These are phyloP conservation scores for Coelastrella sp. DNA, from an alignment of 139 green algal species.

Conservation along the genomic window DNA sequence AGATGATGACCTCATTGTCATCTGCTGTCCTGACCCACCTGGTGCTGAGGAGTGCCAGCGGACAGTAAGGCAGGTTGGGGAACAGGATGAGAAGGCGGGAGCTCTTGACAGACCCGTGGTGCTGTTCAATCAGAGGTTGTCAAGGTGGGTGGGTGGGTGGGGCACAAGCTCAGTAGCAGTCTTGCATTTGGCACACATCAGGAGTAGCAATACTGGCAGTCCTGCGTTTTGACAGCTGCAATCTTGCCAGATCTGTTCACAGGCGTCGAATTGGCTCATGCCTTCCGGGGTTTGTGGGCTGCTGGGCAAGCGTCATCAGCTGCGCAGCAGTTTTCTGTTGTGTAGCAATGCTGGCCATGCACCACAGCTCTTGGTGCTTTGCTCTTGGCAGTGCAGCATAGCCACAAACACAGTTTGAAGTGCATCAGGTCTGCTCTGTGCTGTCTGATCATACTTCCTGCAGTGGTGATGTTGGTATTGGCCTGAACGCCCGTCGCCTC, in stretches of 20 bases:
- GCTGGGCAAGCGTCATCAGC: too few relatives aligned
- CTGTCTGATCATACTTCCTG: background rate
- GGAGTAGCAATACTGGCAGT: too few relatives aligned
- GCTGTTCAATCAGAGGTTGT: slow-evolving; percentile 94
- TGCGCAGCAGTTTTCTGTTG: too few relatives aligned
- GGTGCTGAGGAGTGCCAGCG: slow-evolving; percentile 67
- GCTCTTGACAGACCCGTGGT: slow-evolving; percentile 70
- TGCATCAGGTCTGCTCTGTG: too few relatives aligned
- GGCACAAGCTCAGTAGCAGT: too few relatives aligned
- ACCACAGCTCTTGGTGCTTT: background rate
- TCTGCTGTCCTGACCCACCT: slow-evolving; percentile 86
- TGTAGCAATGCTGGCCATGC: too few relatives aligned
- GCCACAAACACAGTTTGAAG: too few relatives aligned
- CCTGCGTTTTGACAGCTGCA: too few relatives aligned
- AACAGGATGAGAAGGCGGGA: slow-evolving; percentile 61
- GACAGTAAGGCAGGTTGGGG: slow-evolving; percentile 52
- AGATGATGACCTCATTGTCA: slow-evolving; percentile 87
- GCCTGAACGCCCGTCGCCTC: slow-evolving; percentile 91
- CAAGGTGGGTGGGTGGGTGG: slow-evolving; percentile 57
- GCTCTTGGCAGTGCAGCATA: background rate
- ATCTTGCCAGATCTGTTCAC: too few relatives aligned
- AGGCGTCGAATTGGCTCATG: too few relatives aligned
- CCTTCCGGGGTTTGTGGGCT: too few relatives aligned
- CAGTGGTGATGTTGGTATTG: slow-evolving; percentile 95
- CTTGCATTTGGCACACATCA: too few relatives aligned